Evolutionary conservation across 1,284 basidiomycete genomes (phyloP), one percentile per base, ranked within the genome.

Genomic region (Uromyces viciae-fabae): DNA sequence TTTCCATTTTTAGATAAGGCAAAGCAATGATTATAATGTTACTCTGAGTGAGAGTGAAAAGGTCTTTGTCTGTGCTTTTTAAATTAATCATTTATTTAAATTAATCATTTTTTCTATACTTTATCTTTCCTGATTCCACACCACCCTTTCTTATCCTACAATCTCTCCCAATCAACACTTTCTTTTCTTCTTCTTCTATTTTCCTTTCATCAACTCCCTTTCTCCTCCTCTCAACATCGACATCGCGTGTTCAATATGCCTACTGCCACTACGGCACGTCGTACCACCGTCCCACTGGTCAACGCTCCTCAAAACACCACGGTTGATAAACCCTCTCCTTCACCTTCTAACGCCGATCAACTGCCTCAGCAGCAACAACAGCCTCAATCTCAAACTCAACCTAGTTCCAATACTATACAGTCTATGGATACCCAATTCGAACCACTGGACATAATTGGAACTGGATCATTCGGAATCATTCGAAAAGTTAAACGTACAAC

Each of bases 391-490:
- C 64, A 68, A 22, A 54, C 25, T 19, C 74, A 60, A 19, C 36
- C 75, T 25, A 40, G 11, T 28, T 60, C 66, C 22, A 80, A 60
- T 49, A 42, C 77, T 31, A 64, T 80, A 11, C 66, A 80, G n/a
- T 72, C 66, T 22, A 80, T 80, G 77, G 77, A 80, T 60, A 91
- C 92, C 83, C 89, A 90, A 81, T 97, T 96, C 85, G 94, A 95
- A 83, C 88, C 93, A 4, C 88, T 95, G 71, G 94, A 95, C 83
- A 89, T 96, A 82, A 96, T 99, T 78, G 95, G 96, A 8, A 96
- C 95, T 83, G 95, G 95, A n/a, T 94, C 93, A 14, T 99, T 98
- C 88, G 95, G 96, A 1, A 92, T 96, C 83, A 98, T 98, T 84
- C 91, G 94, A 82, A 97, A 96, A 88, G 94, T 98, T 25, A 89